Percentiles rank a stretch among this genome's conserved stretches.
Conservation (phyloP, 1,139 yeast species). For the Candida smagusa region DNA sequence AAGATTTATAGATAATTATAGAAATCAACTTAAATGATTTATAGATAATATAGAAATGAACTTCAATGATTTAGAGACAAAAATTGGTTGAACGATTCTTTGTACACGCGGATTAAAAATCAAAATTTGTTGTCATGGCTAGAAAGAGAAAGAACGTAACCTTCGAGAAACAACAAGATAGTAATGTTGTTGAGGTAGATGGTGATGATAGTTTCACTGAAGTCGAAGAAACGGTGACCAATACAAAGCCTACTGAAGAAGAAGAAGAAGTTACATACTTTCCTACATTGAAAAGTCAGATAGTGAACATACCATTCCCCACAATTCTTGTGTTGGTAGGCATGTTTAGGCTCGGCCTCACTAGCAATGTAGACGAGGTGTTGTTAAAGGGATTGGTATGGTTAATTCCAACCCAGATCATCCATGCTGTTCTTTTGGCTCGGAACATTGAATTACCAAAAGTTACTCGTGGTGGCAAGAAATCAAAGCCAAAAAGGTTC, state of each 20-base stretch:
- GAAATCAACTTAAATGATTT: background rate
- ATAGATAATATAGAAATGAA: background rate
- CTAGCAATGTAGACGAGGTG: slow-evolving; percentile 22
- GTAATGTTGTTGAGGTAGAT: too few relatives aligned
- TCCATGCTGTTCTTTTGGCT: slow-evolving; percentile 25
- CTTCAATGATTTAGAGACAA: background rate
- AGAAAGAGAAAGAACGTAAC: too few relatives aligned
- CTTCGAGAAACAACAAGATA: too few relatives aligned
- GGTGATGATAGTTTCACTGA: too few relatives aligned
- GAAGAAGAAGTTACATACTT: too few relatives aligned
- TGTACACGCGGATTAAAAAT: too few relatives aligned
- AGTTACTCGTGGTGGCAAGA: slow-evolving; percentile 7
- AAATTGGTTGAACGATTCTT: background rate
- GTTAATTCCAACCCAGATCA: slow-evolving; percentile 24
- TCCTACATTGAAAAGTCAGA: too few relatives aligned
- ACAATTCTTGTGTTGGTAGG: slow-evolving; percentile 25
- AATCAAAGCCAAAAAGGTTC: slow-evolving; percentile 14
- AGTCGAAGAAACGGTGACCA: too few relatives aligned
- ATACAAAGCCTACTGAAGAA: too few relatives aligned
- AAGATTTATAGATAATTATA: slow-evolving; percentile 18
- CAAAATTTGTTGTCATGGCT: too few relatives aligned
- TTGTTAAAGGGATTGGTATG: slow-evolving; percentile 28
- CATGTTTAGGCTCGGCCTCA: slow-evolving; percentile 34
- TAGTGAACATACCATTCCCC: background rate
- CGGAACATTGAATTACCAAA: slow-evolving; percentile 8